These are phyloP conservation scores for Colletotrichum destructivum DNA, from an alignment of 2,329 filamentous ascomycete genomes.

Conservation along the genomic window DNA sequence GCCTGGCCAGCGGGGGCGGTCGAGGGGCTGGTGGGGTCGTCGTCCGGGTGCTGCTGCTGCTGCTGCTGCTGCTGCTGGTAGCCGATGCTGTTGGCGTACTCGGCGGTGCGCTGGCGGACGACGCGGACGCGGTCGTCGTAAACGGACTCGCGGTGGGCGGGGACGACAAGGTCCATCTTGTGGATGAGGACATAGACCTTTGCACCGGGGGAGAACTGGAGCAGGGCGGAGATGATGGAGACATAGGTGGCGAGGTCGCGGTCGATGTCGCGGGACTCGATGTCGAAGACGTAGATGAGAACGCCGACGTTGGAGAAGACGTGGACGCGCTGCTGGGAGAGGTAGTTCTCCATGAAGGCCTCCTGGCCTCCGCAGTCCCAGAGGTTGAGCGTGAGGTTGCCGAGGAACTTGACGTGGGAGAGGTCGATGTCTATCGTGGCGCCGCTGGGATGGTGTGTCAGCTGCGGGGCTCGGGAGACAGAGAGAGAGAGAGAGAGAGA, in stretches of 20 bases:
- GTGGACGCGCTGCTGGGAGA: conserved; percentile 93
- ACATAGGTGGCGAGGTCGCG: conserved; percentile 94
- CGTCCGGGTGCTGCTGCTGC: conserved; percentile 10
- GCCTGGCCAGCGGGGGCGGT: conserved; percentile 45
- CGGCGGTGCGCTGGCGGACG: conserved; percentile 80
- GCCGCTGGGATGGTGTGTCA: conserved; percentile 64
- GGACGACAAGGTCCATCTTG: conserved; percentile 97
- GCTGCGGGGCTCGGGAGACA: background rate
- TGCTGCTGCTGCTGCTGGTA: conserved; percentile 42
- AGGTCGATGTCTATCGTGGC: conserved; percentile 99
- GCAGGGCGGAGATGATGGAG: conserved; percentile 88
- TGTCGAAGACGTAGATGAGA: conserved; percentile 99
- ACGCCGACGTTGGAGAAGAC: conserved; percentile 98
- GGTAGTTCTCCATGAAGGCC: conserved; percentile 98
- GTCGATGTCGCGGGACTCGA: conserved; percentile 94
- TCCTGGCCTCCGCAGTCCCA: conserved; percentile 99
- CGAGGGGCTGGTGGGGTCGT: conserved; percentile 44
- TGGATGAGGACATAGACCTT: conserved; percentile 96
- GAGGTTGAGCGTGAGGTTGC: conserved; percentile 95
- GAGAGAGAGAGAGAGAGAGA: background rate
- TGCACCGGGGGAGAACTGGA: conserved; percentile 85
- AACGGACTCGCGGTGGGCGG: conserved; percentile 82
- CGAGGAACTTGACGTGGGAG: conserved; percentile 98
- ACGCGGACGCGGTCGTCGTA: conserved; percentile 87
- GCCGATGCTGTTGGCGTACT: conserved; percentile 63